These are phyloP conservation scores for Lodderomyces parapsilosis DNA, from an alignment of 1,139 yeast species.

Conservation along the genomic window DNA sequence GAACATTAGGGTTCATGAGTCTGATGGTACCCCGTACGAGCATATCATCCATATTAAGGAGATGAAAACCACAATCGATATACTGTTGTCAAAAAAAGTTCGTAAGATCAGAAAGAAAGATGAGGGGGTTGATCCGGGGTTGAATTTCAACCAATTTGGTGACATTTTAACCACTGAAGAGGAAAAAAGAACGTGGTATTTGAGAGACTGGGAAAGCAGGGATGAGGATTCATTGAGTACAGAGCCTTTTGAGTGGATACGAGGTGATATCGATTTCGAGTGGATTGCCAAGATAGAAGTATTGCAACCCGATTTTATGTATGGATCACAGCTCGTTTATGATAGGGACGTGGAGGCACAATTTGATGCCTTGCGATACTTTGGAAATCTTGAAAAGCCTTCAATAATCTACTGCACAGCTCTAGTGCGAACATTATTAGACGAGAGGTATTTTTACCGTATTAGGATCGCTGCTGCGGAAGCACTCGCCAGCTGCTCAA, in stretches of 20 bases:
- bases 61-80: slow-evolving; percentile 80
- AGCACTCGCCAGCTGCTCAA: slow-evolving; percentile 70
- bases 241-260: slow-evolving; percentile 96
- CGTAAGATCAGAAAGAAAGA: slow-evolving; percentile 67
- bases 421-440: slow-evolving; percentile 78
- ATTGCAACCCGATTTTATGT: slow-evolving; percentile 94
- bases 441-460: slow-evolving; percentile 83
- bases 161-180: slow-evolving; percentile 63
- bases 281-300: slow-evolving; percentile 87
- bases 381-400: slow-evolving; percentile 61
- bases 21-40: slow-evolving; percentile 99
- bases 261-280: slow-evolving; percentile 95
- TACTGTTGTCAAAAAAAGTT: slow-evolving; percentile 91
- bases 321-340: slow-evolving; percentile 86
- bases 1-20: slow-evolving; percentile 95
- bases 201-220: slow-evolving; percentile 70
- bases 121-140: slow-evolving; percentile 39
- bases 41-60: slow-evolving; percentile 93
- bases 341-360: slow-evolving; percentile 98
- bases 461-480: slow-evolving; percentile 83
- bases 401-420: slow-evolving; percentile 70
- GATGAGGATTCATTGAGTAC: slow-evolving; percentile 62
- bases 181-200: slow-evolving; percentile 70
- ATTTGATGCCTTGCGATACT: slow-evolving; percentile 74
- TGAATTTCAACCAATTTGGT: slow-evolving; percentile 65